These are phyloP conservation scores for Ustulina deusta DNA, from an alignment of 2,329 filamentous ascomycete species.

Conservation along the genomic window DNA sequence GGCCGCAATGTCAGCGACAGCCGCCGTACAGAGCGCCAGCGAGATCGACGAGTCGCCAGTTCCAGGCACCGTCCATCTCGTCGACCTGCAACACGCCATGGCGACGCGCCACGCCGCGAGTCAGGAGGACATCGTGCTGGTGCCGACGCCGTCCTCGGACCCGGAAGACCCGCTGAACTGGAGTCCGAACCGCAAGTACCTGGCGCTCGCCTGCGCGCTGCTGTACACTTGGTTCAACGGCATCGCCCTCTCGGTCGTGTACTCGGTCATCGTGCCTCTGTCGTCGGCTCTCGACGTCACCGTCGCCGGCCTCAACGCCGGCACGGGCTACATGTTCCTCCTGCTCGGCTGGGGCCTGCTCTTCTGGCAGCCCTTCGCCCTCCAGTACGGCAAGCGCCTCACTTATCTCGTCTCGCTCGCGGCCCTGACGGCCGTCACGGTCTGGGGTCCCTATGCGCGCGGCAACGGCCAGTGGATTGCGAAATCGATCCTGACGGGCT, in stretches of 20 bases:
- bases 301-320: constrained; percentile 47
- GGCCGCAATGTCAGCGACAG: constrained; percentile 23
- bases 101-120: constrained; percentile 51
- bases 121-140: constrained; percentile 60
- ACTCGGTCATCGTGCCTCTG: constrained; percentile 50
- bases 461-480: constrained; percentile 60
- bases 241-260: constrained; percentile 53
- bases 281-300: constrained; percentile 44
- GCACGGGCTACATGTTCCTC: constrained; percentile 53
- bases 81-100: constrained; percentile 54
- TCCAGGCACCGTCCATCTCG: constrained; percentile 57
- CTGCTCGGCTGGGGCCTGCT: constrained; percentile 60
- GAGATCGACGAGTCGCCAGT: constrained; percentile 49
- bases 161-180: constrained; percentile 67
- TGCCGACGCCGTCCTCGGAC: constrained; percentile 62
- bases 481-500: constrained; percentile 58
- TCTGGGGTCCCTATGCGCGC: constrained; percentile 55
- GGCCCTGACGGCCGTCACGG: constrained; percentile 50
- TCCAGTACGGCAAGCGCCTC: constrained; percentile 59
- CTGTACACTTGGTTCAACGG: constrained; percentile 56
- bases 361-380: constrained; percentile 62
- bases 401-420: constrained; percentile 55
- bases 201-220: constrained; percentile 48
- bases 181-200: constrained; percentile 50
- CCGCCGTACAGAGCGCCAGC: constrained; percentile 30